Evolutionary conservation across 768 basidiomycete genomes (phyloP), one percentile per base, ranked within the genome.

Genomic region (Kwoniella mangroviensis): DNA sequence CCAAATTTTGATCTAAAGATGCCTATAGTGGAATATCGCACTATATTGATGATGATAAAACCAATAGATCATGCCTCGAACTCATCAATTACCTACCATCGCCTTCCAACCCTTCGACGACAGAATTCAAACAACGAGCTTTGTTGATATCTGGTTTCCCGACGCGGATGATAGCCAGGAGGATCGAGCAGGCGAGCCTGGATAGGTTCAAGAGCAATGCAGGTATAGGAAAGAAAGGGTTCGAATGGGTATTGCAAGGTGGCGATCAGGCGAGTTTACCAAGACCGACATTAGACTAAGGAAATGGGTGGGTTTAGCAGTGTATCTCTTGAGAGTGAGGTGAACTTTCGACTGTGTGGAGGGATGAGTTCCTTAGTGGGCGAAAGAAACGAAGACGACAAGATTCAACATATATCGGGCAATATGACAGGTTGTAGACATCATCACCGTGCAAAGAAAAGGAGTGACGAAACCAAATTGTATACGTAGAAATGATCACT

Each of bases 161-260:
- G 2, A 73, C 75, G 11, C 62, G 67, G 9, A 67, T 75, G 42
- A 88, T 92, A 58, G 91, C 93, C 7, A 90, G 93, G 82, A 88
- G 88, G 73, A 85, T 98, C 51, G 95, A 98, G 85, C 86, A 85
- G 75, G 94, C 91, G 89, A 88, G 94, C 63, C 89, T 90, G 26
- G 89, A 94, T 83, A 87, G 94, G 68, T 97, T 98, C 75, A 90
- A 92, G 83, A 90, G 93, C 81, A 98, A 98, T 79, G 95, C 95
- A 2, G 91, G 91, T 59, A 84, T 91, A 42, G 95, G 95, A 63
- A 92, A 94, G 83, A 84, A 90, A 63, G 95, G 91, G 24, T 95
- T 98, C 83, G 92, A 93, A 54, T 92, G 93, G 79, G 94, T 98
- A 40, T 83, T 97, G 45, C 17, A 60, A 6, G 67, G 67, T 24